phyloP scores from a whole-genome alignment of 2,329 filamentous ascomycete species.

The Phialophora macrospora region DNA sequence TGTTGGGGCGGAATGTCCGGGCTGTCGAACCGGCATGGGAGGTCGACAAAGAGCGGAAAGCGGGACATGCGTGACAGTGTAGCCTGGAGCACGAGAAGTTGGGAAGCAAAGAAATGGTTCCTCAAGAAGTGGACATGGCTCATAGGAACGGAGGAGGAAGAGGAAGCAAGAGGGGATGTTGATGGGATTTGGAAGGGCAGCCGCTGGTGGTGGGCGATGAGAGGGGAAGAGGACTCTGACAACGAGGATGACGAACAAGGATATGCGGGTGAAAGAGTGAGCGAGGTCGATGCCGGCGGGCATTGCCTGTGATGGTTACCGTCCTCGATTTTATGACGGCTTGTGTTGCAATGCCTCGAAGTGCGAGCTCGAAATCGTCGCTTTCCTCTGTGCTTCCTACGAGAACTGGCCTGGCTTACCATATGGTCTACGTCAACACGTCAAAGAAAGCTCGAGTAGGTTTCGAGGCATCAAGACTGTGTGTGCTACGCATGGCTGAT shows the following conservation, averaged over 20 bases:
- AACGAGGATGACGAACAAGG: slow-evolving; percentile 19
- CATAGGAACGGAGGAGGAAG: slow-evolving; percentile 36
- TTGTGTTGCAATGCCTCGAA: background rate
- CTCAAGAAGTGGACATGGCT: slow-evolving; percentile 49
- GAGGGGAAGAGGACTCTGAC: slow-evolving; percentile 27
- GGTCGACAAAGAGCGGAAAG: slow-evolving; percentile 12
- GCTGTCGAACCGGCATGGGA: slow-evolving; percentile 7
- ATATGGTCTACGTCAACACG: background rate
- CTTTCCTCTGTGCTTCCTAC: background rate
- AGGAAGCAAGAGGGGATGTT: slow-evolving; percentile 32
- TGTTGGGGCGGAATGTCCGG: slow-evolving; percentile 46
- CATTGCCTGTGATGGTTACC: slow-evolving; percentile 9
- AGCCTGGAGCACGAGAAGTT: slow-evolving; percentile 53
- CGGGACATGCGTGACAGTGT: slow-evolving; percentile 42
- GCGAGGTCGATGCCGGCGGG: slow-evolving; percentile 7
- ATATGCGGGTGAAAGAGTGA: slow-evolving; percentile 6
- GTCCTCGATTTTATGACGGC: background rate
- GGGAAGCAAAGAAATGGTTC: slow-evolving; percentile 55
- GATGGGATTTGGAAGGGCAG: slow-evolving; percentile 33
- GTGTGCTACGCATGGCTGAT: background rate
- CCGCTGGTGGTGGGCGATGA: slow-evolving; percentile 35
- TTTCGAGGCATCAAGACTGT: background rate
- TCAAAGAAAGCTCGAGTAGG: no score
- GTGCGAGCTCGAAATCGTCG: background rate
- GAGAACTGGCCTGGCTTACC: no score